Evolutionary conservation across 129 eudicot species (phyloP).

Genomic region (Flaveria trinervia): DNA sequence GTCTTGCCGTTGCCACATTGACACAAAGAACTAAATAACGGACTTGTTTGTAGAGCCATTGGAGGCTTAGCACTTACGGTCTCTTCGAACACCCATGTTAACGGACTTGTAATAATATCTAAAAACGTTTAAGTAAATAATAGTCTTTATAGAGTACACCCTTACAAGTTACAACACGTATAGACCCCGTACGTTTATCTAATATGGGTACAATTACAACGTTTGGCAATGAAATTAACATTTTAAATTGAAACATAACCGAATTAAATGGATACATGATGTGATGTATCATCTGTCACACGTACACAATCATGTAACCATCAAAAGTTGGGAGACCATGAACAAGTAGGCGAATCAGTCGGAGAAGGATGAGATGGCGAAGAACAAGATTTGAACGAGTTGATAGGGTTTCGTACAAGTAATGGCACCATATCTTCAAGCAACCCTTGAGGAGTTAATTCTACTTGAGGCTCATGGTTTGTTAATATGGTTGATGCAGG

Average conservation of each 20-base stretch:
- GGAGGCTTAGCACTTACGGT: no score
- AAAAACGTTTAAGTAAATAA: not conserved
- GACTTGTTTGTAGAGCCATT: no score
- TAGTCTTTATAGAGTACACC: not conserved
- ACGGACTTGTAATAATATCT: no score
- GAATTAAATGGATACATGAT: slow-evolving; percentile 4
- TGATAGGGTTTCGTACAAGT: slow-evolving; percentile 52
- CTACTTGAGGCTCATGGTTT: slow-evolving; percentile 11
- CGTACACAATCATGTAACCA: slow-evolving; percentile 13
- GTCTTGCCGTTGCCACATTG: no score
- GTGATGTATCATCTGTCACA: slow-evolving; percentile 10
- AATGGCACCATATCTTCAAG: slow-evolving; percentile 91
- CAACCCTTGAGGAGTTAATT: slow-evolving; percentile 51
- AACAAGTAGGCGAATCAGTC: slow-evolving; percentile 44
- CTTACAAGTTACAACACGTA: not conserved
- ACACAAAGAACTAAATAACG: no score
- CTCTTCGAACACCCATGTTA: no score
- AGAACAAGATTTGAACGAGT: slow-evolving; percentile 44
- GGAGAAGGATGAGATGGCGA: slow-evolving; percentile 53
- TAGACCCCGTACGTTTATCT: not conserved
- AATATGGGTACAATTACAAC: not conserved
- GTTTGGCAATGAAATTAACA: not conserved
- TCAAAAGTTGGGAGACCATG: slow-evolving; percentile 56
- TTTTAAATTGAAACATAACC: not conserved
- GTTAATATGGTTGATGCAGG: slow-evolving; percentile 19